Evolutionary conservation across 1,139 yeast species (phyloP).

Genomic region (Scheffersomyces parashehatae): DNA sequence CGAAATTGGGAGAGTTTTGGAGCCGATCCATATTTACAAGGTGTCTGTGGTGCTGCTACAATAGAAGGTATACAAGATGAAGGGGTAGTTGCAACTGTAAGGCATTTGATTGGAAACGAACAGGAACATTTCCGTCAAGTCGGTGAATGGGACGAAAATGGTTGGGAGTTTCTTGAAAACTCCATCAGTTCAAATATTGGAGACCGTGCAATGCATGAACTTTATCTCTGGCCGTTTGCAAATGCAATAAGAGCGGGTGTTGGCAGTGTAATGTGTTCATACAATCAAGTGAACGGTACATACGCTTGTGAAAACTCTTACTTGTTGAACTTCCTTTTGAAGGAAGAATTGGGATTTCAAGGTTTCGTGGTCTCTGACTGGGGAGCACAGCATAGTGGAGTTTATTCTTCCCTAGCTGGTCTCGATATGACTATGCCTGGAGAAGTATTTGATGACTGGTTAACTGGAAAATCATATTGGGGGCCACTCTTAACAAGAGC

Average conservation of each 20-base stretch:
- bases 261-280: slow-evolving; percentile 64
- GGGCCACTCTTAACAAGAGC: slow-evolving; percentile 59
- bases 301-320: slow-evolving; percentile 65
- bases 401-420: slow-evolving; percentile 58
- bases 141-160: slow-evolving; percentile 52
- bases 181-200: slow-evolving; percentile 55
- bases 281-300: slow-evolving; percentile 58
- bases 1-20: slow-evolving; percentile 71
- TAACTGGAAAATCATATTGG: slow-evolving; percentile 57
- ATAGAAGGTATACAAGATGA: slow-evolving; percentile 60
- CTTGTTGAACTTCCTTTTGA: slow-evolving; percentile 53
- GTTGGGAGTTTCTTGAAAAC: slow-evolving; percentile 40
- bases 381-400: slow-evolving; percentile 65
- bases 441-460: slow-evolving; percentile 53
- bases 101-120: slow-evolving; percentile 61
- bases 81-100: slow-evolving; percentile 56
- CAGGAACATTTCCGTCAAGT: slow-evolving; percentile 66
- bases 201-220: slow-evolving; percentile 63
- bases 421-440: slow-evolving; percentile 73
- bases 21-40: slow-evolving; percentile 63
- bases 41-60: slow-evolving; percentile 54
- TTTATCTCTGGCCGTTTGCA: slow-evolving; percentile 68
- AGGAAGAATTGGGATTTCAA: slow-evolving; percentile 65
- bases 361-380: slow-evolving; percentile 69
- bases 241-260: slow-evolving; percentile 62